These are phyloP conservation scores for Penstemon newberryi DNA, from an alignment of 257 asterid species.

Conservation along the genomic window DNA sequence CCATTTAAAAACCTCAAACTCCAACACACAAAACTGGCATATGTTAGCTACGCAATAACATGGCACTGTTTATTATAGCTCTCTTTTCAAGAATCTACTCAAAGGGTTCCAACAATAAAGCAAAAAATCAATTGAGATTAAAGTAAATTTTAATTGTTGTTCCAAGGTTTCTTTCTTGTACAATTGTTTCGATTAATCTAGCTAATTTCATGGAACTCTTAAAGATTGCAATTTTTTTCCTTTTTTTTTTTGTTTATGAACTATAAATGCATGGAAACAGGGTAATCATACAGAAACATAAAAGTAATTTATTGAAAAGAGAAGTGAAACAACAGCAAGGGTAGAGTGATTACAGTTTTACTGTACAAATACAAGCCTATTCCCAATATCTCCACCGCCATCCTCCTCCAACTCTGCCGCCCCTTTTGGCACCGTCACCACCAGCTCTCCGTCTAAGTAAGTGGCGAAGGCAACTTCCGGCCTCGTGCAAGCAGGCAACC, in stretches of 20 bases:
- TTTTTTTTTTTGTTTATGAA: neutral
- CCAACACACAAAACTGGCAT: neutral
- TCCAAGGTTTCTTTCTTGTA: no score
- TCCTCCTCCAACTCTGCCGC: conserved; percentile 28
- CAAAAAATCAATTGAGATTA: neutral
- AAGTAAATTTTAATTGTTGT: neutral
- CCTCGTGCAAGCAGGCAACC: conserved; percentile 51
- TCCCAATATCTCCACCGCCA: conserved; percentile 36
- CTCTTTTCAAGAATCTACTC: neutral
- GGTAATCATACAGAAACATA: conserved; percentile 1
- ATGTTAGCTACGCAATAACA: neutral
- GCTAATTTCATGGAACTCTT: neutral
- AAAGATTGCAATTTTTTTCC: neutral
- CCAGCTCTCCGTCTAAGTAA: conserved; percentile 62
- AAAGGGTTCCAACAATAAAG: neutral
- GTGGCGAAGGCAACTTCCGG: conserved; percentile 56
- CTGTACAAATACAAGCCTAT: conserved; percentile 57
- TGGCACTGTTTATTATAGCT: neutral
- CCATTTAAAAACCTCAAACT: neutral
- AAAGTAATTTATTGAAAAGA: neutral
- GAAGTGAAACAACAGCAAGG: conserved; percentile 1
- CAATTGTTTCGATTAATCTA: no score
- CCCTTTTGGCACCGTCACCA: conserved; percentile 72
- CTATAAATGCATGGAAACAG: neutral
- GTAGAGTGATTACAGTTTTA: conserved; percentile 24